Evolutionary conservation across 352 stramenopile species (phyloP), one percentile per base, ranked within the genome.

Genomic region (Phytophthora palmivora): DNA sequence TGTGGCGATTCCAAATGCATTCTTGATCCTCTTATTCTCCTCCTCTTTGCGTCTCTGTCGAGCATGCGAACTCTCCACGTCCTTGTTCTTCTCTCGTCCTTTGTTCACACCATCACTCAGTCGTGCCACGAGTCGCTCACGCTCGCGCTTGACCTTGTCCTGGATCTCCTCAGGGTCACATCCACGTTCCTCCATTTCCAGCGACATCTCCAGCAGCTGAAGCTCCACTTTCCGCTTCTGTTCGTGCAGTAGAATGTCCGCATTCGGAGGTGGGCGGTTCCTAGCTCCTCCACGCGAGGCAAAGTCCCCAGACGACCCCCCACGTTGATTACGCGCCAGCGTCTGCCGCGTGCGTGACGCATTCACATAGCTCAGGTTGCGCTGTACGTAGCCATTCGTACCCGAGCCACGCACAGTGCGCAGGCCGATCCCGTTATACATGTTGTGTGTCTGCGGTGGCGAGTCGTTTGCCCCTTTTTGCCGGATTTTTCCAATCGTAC

Each of bases 341-440:
- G 58, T 87, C 63, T 95, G 79, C 14, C 83, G 79, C 54, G 84
- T 81, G 62, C 83, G 82, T n/a, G 59, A 71, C 22, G 83, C 72
- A 44, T 85, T 82, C 53, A 96, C 84, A 51, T 90, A 80, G 73
- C 84, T 91, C 26, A 92, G 58, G 66, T 96, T 96, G 41, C 77
- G 70, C 75, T 96, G 87, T 48, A 96, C 88, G 58, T 96, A 96
- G 39, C 89, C 89, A 74, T 93, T 97, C 50, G 89, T 97, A 63
- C 87, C 87, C 38, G 86, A 94, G 56, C 89, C 89, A 50, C 89
- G 87, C 58, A 92, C 77, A 1, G 88, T 96, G 53, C 78, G 73
- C 24, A 97, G 71, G 6, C 89, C 89, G 47, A 97, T 94, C 56
- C 89, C 89, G 76, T 97, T 97, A 71, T 97, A 97, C 89, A 96